phyloP scores from a whole-genome alignment of 768 basidiomycete genomes.

The Suillus paluster region DNA sequence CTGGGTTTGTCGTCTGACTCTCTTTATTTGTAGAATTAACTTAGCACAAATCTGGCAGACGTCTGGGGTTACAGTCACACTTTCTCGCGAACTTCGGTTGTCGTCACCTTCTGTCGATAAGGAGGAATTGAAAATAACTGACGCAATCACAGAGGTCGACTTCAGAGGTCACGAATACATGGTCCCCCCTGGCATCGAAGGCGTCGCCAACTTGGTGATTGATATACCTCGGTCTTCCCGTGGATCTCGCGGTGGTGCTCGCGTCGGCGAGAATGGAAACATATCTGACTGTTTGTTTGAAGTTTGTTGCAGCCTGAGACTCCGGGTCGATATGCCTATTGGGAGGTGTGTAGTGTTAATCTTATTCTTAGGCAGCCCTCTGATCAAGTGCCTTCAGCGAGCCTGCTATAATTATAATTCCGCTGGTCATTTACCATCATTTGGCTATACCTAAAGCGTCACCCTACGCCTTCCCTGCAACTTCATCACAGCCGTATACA shows the following conservation, averaged over 20 bases:
- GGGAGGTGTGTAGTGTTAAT: slow-evolving; percentile 55
- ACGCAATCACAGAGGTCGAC: slow-evolving; percentile 67
- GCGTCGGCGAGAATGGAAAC: slow-evolving; percentile 54
- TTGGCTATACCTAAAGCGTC: slow-evolving; percentile 52
- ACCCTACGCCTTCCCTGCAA: slow-evolving; percentile 17
- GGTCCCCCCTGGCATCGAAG: slow-evolving; percentile 74
- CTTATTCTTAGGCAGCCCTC: slow-evolving; percentile 8
- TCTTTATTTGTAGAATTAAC: slow-evolving; percentile 6
- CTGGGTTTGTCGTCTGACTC: slow-evolving; percentile 52
- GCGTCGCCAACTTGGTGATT: slow-evolving; percentile 78
- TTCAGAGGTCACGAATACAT: slow-evolving; percentile 79
- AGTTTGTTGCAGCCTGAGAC: slow-evolving; percentile 61
- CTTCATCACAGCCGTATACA: slow-evolving; percentile 23
- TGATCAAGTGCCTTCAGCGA: slow-evolving; percentile 51
- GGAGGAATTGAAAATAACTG: slow-evolving; percentile 64
- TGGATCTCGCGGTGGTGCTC: slow-evolving; percentile 64
- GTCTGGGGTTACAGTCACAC: slow-evolving; percentile 61
- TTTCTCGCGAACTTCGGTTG: slow-evolving; percentile 65
- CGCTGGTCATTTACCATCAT: slow-evolving; percentile 68
- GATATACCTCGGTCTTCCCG: slow-evolving; percentile 73
- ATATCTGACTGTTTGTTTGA: slow-evolving; percentile 65
- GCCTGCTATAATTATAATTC: slow-evolving; percentile 67
- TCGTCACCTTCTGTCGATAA: slow-evolving; percentile 47
- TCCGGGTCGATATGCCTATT: slow-evolving; percentile 67
- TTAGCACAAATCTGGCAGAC: slow-evolving; percentile 50